These are phyloP conservation scores for Lasiodiplodia sp. DNA, from an alignment of 2,329 filamentous ascomycete genomes.

Conservation along the genomic window DNA sequence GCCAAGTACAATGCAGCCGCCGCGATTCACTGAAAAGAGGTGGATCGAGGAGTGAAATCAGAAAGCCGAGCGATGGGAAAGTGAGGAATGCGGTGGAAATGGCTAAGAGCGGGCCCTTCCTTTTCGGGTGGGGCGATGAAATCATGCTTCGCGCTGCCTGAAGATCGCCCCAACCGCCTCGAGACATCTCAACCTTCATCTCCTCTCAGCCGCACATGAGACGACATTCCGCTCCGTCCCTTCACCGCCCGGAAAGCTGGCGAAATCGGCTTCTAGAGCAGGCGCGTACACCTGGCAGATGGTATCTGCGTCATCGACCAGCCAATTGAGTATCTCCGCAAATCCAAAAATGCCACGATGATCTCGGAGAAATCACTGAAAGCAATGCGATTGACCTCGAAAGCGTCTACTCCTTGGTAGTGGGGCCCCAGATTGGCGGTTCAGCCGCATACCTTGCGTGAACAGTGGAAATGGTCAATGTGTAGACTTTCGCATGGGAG, in stretches of 20 bases:
- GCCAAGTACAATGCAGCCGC: too few species aligned
- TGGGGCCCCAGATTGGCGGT: neutral
- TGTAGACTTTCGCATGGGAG: neutral
- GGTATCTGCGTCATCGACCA: neutral
- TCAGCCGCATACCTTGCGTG: neutral
- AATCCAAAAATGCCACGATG: neutral
- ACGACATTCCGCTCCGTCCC: neutral
- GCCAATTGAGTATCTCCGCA: neutral
- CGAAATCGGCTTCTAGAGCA: neutral
- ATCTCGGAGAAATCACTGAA: neutral
- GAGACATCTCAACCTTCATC: neutral
- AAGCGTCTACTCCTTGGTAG: neutral
- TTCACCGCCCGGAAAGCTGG: neutral
- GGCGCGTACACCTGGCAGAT: neutral
- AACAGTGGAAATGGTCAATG: neutral
- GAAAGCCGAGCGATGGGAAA: too few species aligned
- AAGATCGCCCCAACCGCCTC: slow-evolving; percentile 2
- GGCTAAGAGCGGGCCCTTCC: neutral
- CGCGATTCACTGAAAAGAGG: too few species aligned
- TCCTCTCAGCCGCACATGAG: neutral
- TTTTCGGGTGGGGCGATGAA: neutral
- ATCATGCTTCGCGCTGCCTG: neutral
- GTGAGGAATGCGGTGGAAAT: neutral
- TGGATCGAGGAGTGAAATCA: too few species aligned
- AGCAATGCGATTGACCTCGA: neutral